These are phyloP conservation scores for Phytophthora tubulina DNA, from an alignment of 352 stramenopile species.

Conservation along the genomic window DNA sequence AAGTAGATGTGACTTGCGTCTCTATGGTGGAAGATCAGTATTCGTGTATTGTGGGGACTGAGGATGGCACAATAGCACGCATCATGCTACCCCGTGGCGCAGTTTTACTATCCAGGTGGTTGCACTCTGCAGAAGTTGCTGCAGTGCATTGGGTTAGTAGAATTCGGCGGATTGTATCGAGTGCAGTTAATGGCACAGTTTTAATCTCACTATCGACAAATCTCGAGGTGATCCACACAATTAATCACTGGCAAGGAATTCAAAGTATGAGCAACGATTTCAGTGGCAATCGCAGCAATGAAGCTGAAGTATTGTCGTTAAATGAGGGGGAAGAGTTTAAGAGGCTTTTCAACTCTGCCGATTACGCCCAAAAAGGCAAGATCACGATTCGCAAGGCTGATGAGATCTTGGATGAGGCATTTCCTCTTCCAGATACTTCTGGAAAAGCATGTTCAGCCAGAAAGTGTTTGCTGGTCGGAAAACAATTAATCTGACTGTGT, in stretches of 20 bases:
- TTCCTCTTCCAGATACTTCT: slow-evolving; percentile 28
- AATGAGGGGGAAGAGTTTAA: slow-evolving; percentile 9
- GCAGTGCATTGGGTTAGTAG: slow-evolving; percentile 30
- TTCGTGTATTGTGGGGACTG: slow-evolving; percentile 57
- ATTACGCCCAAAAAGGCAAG: slow-evolving; percentile 26
- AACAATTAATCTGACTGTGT: slow-evolving; percentile 13
- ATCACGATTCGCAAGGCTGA: slow-evolving; percentile 14
- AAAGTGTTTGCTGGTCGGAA: slow-evolving; percentile 8
- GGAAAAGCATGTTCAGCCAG: slow-evolving; percentile 40
- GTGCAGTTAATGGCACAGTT: slow-evolving; percentile 45
- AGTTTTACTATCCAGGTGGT: slow-evolving; percentile 40
- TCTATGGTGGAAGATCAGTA: slow-evolving; percentile 47
- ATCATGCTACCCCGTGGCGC: slow-evolving; percentile 47
- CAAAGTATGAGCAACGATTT: slow-evolving; percentile 27
- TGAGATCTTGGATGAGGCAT: slow-evolving; percentile 10
- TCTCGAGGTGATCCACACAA: slow-evolving; percentile 41
- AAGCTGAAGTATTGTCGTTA: not conserved
- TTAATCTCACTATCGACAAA: slow-evolving; percentile 46
- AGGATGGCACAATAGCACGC: slow-evolving; percentile 49
- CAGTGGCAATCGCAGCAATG: not conserved
- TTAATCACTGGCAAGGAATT: slow-evolving; percentile 59
- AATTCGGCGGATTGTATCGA: slow-evolving; percentile 38
- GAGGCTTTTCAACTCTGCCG: slow-evolving; percentile 16
- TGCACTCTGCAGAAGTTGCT: slow-evolving; percentile 41
- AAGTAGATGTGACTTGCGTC: slow-evolving; percentile 44